Evolutionary conservation across 2,329 filamentous ascomycete genomes (phyloP).

Genomic region (Fusarium sp.): DNA sequence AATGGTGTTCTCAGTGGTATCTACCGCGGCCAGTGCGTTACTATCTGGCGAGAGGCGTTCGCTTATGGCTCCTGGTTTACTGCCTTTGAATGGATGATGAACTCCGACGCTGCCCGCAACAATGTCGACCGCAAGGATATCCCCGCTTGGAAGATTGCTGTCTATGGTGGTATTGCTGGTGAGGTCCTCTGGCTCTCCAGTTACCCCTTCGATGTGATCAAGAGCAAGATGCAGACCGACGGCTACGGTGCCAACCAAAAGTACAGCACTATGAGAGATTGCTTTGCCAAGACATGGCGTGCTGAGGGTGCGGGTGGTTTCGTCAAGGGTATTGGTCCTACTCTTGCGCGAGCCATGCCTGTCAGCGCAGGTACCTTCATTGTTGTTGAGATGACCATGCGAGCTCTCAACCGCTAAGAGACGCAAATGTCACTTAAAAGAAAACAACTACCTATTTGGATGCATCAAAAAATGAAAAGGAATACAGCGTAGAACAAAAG

Average conservation of each 20-base stretch:
- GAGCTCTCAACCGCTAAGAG: constrained; percentile 62
- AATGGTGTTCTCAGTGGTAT: constrained; percentile 76
- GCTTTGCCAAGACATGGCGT: constrained; percentile 84
- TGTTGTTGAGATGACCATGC: constrained; percentile 76
- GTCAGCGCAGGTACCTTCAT: constrained; percentile 98
- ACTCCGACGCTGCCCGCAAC: constrained; percentile 84
- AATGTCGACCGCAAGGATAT: constrained; percentile 79
- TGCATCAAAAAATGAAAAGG: constrained; percentile 18
- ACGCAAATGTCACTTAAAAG: neutral
- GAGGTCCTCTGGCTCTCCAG: constrained; percentile 93
- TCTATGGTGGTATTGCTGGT: constrained; percentile 92
- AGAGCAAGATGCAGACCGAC: constrained; percentile 99
- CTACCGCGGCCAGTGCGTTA: constrained; percentile 90
- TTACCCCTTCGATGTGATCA: constrained; percentile 96
- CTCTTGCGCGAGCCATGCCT: constrained; percentile 93
- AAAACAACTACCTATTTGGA: neutral
- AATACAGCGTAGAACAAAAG: constrained; percentile 17
- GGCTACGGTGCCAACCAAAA: constrained; percentile 79
- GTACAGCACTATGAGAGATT: constrained; percentile 87
- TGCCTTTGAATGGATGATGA: constrained; percentile 96
- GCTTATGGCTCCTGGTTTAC: constrained; percentile 98
- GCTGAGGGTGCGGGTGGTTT: constrained; percentile 84
- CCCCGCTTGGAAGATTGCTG: constrained; percentile 84
- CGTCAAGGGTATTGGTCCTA: constrained; percentile 94
- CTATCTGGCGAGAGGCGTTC: constrained; percentile 87